Percentiles rank a stretch among this genome's conserved stretches.
These are phyloP conservation scores for Gleditsia sinensis DNA, from an alignment of 306 rosid genomes.

Conservation along the genomic window DNA sequence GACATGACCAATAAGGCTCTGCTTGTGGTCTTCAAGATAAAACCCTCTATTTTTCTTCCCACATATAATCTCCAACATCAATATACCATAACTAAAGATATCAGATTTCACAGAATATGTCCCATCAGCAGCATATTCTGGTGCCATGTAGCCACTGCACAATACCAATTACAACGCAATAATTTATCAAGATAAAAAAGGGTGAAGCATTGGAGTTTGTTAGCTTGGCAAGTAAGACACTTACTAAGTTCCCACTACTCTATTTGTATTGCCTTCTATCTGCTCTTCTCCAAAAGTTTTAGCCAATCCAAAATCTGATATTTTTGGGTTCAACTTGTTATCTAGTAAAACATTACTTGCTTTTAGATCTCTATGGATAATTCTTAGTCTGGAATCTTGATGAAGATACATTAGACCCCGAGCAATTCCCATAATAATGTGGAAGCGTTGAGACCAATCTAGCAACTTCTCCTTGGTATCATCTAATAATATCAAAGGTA, in stretches of 20 bases:
- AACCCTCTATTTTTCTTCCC: conserved; percentile 50
- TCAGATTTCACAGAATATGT: conserved; percentile 32
- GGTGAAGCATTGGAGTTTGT: background rate
- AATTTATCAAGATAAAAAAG: background rate
- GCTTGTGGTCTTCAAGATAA: conserved; percentile 26
- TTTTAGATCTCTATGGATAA: background rate
- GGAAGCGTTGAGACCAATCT: background rate
- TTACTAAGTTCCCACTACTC: conserved; percentile 48
- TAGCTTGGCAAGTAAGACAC: background rate
- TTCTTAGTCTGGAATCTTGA: background rate
- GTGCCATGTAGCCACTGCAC: conserved; percentile 50
- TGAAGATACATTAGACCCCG: conserved; percentile 7
- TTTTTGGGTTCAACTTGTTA: conserved; percentile 44
- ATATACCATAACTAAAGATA: conserved; percentile 23
- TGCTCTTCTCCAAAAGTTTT: conserved; percentile 34
- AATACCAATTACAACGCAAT: background rate
- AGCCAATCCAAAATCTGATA: conserved; percentile 53
- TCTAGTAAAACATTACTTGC: conserved; percentile 38
- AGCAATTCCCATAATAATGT: background rate
- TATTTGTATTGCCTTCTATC: background rate
- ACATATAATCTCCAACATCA: conserved; percentile 42
- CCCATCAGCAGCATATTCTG: conserved; percentile 46
- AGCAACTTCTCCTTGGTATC: background rate
- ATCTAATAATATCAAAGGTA: background rate
- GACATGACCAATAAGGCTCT: conserved; percentile 46